phyloP scores from a whole-genome alignment of 306 rosid genomes.

The Casuarina cunninghamiana region DNA sequence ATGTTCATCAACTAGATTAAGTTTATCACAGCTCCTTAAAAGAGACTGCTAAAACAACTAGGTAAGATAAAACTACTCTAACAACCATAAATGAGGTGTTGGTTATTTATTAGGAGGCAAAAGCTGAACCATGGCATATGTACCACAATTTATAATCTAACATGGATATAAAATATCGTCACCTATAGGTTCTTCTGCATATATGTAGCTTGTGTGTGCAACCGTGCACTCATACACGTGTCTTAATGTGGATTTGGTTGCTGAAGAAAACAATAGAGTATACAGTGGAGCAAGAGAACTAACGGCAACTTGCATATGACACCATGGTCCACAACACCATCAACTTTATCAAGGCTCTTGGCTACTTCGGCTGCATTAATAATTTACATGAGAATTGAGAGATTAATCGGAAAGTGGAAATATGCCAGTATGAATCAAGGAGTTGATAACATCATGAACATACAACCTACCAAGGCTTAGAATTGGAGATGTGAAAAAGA shows the following conservation, averaged over 20 bases:
- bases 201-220: not conserved
- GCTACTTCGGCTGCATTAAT: constrained; percentile 69
- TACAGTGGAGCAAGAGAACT: constrained; percentile 39
- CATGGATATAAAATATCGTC: no score
- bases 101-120: no score
- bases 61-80: no score
- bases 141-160: no score
- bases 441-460: not conserved
- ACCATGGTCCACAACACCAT: constrained; percentile 76
- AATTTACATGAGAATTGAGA: constrained; percentile 13
- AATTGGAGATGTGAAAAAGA: constrained; percentile 90
- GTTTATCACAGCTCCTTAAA: no score
- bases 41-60: no score
- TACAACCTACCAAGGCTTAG: constrained; percentile 59
- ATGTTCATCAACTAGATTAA: no score
- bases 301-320: constrained; percentile 76
- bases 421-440: constrained; percentile 11
- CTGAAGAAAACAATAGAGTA: constrained; percentile 10
- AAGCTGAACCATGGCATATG: no score
- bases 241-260: not conserved
- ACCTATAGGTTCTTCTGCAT: no score
- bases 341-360: constrained; percentile 49
- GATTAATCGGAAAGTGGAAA: constrained; percentile 3
- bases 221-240: not conserved
- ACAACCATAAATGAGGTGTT: no score